Conservation (phyloP, 1,139 yeast species). For the Ogataea hybrid region DNA sequence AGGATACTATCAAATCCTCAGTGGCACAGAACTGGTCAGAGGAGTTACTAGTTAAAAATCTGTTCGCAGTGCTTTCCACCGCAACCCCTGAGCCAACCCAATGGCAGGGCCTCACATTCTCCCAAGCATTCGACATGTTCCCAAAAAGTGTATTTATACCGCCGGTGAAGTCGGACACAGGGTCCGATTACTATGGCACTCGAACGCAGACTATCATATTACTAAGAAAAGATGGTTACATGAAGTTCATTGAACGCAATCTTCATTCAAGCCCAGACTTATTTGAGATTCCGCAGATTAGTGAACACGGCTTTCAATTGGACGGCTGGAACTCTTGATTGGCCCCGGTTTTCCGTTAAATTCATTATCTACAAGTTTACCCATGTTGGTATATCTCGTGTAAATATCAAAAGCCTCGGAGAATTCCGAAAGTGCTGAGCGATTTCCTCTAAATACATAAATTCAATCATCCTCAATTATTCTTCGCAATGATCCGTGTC, state of each 20-base stretch:
- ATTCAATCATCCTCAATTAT: background rate
- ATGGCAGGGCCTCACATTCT: conserved; percentile 14
- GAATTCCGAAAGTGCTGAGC: conserved; percentile 8
- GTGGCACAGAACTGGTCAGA: conserved; percentile 32
- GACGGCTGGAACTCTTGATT: conserved; percentile 9
- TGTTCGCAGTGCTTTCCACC: conserved; percentile 54
- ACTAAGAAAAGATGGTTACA: conserved; percentile 47
- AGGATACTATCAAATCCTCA: conserved; percentile 37
- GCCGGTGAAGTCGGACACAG: conserved; percentile 38
- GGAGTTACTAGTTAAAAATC: conserved; percentile 44
- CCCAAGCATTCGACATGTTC: conserved; percentile 41
- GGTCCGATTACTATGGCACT: conserved; percentile 65
- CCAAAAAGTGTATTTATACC: conserved; percentile 71
- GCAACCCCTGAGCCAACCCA: conserved; percentile 35
- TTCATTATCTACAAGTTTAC: conserved; percentile 13
- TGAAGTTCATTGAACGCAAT: conserved; percentile 44
- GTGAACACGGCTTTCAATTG: conserved; percentile 21
- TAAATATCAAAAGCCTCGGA: conserved; percentile 7
- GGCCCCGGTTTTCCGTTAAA: background rate
- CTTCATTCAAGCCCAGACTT: conserved; percentile 37
- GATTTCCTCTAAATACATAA: background rate
- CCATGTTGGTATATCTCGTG: conserved; percentile 14
- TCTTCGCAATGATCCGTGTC: conserved; percentile 2
- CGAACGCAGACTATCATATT: conserved; percentile 82
- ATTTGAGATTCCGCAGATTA: conserved; percentile 23